These are phyloP conservation scores for Melampsora americana DNA, from an alignment of 1,284 basidiomycete species.

Conservation along the genomic window DNA sequence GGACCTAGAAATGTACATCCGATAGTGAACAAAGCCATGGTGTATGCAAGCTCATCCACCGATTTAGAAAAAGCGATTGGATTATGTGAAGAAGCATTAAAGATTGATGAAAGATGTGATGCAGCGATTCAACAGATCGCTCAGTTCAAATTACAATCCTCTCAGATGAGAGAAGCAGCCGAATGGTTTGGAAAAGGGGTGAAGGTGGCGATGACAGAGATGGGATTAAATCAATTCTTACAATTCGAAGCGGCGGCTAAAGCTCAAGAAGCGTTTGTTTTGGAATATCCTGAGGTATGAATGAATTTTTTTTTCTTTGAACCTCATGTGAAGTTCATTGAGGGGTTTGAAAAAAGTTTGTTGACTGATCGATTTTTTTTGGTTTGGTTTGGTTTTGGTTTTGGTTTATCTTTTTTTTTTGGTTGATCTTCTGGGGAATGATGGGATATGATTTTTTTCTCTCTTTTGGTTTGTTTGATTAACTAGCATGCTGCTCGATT, in stretches of 20 bases:
- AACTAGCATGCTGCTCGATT: conserved; percentile 1
- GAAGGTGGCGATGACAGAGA: conserved; percentile 83
- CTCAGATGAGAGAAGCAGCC: conserved; percentile 80
- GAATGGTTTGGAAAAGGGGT: conserved; percentile 81
- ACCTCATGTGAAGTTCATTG: not conserved
- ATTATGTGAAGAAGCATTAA: conserved; percentile 81
- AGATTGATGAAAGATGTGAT: conserved; percentile 88
- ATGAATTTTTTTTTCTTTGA: not conserved
- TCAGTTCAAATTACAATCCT: conserved; percentile 87
- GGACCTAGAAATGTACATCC: conserved; percentile 56
- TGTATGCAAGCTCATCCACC: conserved; percentile 76
- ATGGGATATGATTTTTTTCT: too few relatives aligned
- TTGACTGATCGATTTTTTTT: too few relatives aligned
- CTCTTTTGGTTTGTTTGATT: too few relatives aligned
- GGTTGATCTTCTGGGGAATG: too few relatives aligned
- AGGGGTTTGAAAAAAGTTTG: too few relatives aligned
- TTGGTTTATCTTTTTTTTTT: not conserved
- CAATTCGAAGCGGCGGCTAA: conserved; percentile 61
- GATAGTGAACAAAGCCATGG: conserved; percentile 94
- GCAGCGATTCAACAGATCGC: conserved; percentile 93
- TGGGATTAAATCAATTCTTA: conserved; percentile 69
- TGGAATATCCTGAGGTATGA: conserved; percentile 69
- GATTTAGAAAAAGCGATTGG: conserved; percentile 66
- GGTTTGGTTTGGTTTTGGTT: too few relatives aligned
- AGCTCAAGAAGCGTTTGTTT: conserved; percentile 75